phyloP scores from a whole-genome alignment of 768 basidiomycete species.

The Neoboletus subvelutipes region DNA sequence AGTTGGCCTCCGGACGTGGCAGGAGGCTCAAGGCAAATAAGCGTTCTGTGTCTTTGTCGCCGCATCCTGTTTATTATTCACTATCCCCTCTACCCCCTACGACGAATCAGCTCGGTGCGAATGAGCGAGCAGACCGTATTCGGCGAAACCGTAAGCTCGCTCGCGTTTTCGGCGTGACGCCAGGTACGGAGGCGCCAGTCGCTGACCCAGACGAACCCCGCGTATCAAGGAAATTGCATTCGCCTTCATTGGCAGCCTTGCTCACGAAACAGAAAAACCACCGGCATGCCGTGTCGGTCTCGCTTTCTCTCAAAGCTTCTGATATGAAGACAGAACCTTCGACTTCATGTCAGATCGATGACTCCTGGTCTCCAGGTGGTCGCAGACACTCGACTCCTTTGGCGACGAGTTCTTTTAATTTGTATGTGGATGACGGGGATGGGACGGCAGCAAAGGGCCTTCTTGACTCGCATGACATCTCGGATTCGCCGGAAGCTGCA shows the following conservation, averaged over 20 bases:
- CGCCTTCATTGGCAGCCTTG: constrained; percentile 28
- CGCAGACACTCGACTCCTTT: constrained; percentile 59
- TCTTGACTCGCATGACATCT: constrained; percentile 5
- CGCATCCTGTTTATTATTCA: constrained; percentile 13
- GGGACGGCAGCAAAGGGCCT: background rate
- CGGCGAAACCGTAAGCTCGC: constrained; percentile 74
- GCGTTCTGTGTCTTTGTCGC: constrained; percentile 32
- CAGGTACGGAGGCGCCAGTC: constrained; percentile 41
- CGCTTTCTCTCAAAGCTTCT: constrained; percentile 21
- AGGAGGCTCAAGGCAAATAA: constrained; percentile 21
- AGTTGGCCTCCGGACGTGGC: constrained; percentile 42
- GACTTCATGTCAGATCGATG: constrained; percentile 37
- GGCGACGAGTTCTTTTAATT: constrained; percentile 44
- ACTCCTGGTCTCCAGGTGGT: constrained; percentile 28
- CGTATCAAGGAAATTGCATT: constrained; percentile 20
- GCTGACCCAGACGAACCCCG: constrained; percentile 29
- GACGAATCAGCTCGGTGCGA: constrained; percentile 61
- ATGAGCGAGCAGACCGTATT: constrained; percentile 70
- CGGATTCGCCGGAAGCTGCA: constrained; percentile 17
- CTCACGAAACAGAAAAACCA: constrained; percentile 32
- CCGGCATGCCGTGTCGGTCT: constrained; percentile 34
- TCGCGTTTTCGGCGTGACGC: constrained; percentile 75
- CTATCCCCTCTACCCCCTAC: constrained; percentile 52
- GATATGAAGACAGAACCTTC: constrained; percentile 24
- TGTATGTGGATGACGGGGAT: constrained; percentile 19